These are phyloP conservation scores for Chalciporus sp. DNA, from an alignment of 1,284 basidiomycete genomes.

Conservation along the genomic window DNA sequence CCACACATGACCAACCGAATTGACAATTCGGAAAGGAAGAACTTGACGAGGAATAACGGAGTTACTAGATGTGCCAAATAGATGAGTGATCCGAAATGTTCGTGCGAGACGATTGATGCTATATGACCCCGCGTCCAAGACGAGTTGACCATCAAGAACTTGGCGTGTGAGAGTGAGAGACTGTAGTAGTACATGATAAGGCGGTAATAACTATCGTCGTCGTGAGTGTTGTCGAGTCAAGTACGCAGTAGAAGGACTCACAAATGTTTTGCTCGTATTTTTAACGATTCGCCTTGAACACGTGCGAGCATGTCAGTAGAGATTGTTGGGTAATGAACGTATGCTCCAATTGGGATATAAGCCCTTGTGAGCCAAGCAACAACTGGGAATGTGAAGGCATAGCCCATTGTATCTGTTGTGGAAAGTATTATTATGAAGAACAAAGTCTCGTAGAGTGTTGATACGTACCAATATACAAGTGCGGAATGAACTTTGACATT, in stretches of 20 bases:
- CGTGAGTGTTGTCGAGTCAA: slow-evolving; percentile 1
- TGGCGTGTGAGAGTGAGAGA: slow-evolving; percentile 71
- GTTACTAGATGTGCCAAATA: slow-evolving; percentile 22
- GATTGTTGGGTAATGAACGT: slow-evolving; percentile 97
- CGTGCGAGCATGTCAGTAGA: slow-evolving; percentile 92
- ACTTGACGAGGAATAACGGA: slow-evolving; percentile 25
- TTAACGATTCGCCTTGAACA: slow-evolving; percentile 80
- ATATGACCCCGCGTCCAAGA: slow-evolving; percentile 94
- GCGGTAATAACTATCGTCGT: slow-evolving; percentile 76
- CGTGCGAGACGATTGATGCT: slow-evolving; percentile 65
- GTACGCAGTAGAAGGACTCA: slow-evolving; percentile 7
- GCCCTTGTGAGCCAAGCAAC: slow-evolving; percentile 59
- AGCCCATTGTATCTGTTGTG: slow-evolving; percentile 93
- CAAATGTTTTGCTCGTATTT: slow-evolving; percentile 38
- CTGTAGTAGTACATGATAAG: slow-evolving; percentile 87
- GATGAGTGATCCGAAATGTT: slow-evolving; percentile 40
- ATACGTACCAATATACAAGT: slow-evolving; percentile 84
- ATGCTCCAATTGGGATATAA: slow-evolving; percentile 79
- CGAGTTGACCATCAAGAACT: slow-evolving; percentile 91
- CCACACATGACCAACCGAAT: slow-evolving; percentile 19
- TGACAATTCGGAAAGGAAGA: slow-evolving; percentile 29
- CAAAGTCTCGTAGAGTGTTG: neutral
- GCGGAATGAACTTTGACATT: slow-evolving; percentile 73
- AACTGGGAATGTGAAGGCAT: slow-evolving; percentile 89
- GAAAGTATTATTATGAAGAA: slow-evolving; percentile 1